A percentile compares a stretch with the other conserved stretches of the same genome.
Conservation (phyloP, 257 asterid genomes). For the Perilla frutescens region DNA sequence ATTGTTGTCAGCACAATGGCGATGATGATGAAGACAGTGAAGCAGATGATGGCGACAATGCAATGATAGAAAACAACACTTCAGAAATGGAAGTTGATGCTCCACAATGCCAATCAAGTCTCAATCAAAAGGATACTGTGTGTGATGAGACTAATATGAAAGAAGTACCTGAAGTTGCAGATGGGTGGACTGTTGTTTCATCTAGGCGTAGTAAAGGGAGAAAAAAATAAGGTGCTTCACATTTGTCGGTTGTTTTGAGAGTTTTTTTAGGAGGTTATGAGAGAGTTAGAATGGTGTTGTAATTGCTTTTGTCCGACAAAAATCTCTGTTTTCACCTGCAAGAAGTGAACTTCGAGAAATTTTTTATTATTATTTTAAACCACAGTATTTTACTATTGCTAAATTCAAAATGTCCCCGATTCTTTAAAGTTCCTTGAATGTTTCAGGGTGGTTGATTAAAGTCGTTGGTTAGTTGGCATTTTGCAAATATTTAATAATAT, state of each 20-base stretch:
- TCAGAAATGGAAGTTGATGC: conserved; percentile 61
- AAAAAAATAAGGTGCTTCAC: conserved; percentile 33
- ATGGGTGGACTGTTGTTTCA: conserved; percentile 61
- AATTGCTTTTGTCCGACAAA: background rate
- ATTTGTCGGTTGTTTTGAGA: too few relatives aligned
- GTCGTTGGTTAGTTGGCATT: too few relatives aligned
- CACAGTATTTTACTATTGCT: too few relatives aligned
- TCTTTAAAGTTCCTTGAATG: too few relatives aligned
- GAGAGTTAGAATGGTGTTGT: background rate
- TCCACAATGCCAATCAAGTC: conserved; percentile 33
- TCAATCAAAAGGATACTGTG: conserved; percentile 13
- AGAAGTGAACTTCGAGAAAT: too few relatives aligned
- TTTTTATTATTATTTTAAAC: too few relatives aligned
- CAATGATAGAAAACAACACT: conserved; percentile 30
- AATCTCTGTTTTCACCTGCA: background rate
- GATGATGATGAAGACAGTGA: conserved; percentile 45
- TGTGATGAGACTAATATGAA: conserved; percentile 26
- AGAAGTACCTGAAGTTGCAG: conserved; percentile 44
- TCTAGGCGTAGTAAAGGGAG: conserved; percentile 54
- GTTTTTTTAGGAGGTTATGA: too few relatives aligned
- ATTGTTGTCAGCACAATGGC: conserved; percentile 32
- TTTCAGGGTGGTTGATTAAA: too few relatives aligned
- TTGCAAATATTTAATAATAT: too few relatives aligned
- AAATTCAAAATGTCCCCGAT: too few relatives aligned
- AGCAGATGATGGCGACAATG: conserved; percentile 35